Evolutionary conservation across 192 early-diverging fungal genomes (phyloP).

Genomic region (Neocallimastix lanati): DNA sequence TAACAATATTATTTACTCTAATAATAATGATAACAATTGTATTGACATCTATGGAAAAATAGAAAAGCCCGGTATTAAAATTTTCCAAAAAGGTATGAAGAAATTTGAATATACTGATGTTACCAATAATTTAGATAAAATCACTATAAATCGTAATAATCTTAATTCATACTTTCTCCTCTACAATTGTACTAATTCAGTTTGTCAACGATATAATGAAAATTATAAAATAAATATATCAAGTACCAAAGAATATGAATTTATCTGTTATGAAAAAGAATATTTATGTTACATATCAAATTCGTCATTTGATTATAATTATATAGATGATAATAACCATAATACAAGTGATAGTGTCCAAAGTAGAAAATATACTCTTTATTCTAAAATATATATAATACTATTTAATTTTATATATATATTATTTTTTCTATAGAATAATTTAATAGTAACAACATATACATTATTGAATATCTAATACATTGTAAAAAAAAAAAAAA

Average conservation of each 20-base stretch:
- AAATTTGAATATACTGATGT: neutral
- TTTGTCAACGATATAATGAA: neutral
- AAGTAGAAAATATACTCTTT: no score
- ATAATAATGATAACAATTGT: neutral
- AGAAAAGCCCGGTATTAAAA: neutral
- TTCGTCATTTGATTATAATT: neutral
- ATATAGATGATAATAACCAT: neutral
- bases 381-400: no score
- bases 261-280: neutral
- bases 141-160: neutral
- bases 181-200: neutral
- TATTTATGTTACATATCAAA: neutral
- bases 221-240: neutral
- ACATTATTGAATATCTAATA: no score
- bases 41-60: neutral
- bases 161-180: neutral
- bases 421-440: no score
- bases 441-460: no score
- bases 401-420: no score
- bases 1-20: neutral
- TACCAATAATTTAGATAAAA: neutral
- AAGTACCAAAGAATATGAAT: neutral
- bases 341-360: neutral
- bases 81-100: neutral
- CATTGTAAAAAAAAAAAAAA: no score